Base-by-base conservation (phyloP, 345 rosid genomes). In the Populus simonii region DNA sequence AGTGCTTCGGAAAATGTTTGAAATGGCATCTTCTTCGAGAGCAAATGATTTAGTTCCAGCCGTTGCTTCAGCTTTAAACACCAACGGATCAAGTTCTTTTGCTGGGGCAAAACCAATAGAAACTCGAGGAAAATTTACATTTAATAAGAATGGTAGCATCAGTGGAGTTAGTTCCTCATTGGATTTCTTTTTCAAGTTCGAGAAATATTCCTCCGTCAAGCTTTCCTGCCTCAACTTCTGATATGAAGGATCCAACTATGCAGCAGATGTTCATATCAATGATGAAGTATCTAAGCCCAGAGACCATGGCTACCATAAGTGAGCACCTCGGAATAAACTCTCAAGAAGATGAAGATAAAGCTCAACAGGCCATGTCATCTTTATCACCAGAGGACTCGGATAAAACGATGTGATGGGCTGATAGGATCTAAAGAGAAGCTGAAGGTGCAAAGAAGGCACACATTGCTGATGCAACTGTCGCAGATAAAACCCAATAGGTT, bases 371-470 rank as follows among this genome's bases (percentile, higher is more conserved):
- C 71, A 92, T 96, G 96, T 83, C 97, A 49, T 91, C 96, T 82
- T 84, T 93, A 74, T 91, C 98, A 5, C 97, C 92, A 0, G 94
- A 92, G 66, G 89, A 69, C 83, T 80, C 93, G 84, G 98, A 93
- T 81, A 92, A 80, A 84, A 93, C 91, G 99, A 92, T 96, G 97
- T 73, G 83, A 78, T 96, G 98, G 99, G 94, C 91, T 11, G 98
- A 92, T 85, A 84, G 89, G 83, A 83, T 90, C 62, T 96, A 91
- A 81, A 93, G 83, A 41, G 98, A 96, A 81, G 92, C 89, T 3
- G 90, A 88, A 76, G 85, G 87, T 63, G 92, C 88, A 3, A 92
- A 82, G 87, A 93, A 90, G 85, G 90, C 94, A 55, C 43, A 39
- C 7, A 2, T 1, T 39, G 43, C 43, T 39, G 43, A 39, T 39